phyloP scores from a whole-genome alignment of 345 rosid genomes.

The Syzygium jambos region DNA sequence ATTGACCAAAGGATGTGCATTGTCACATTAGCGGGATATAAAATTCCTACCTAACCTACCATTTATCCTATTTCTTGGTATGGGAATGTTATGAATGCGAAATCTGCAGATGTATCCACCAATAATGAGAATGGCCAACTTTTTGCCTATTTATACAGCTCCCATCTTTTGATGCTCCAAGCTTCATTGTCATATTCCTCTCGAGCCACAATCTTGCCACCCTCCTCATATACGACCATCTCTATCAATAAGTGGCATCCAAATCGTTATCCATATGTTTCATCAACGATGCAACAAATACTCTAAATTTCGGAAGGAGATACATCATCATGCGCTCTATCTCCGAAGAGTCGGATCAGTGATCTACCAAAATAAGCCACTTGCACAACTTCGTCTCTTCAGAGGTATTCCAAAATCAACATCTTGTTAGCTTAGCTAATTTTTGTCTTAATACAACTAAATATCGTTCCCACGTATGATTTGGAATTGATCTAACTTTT shows the following conservation, averaged over 20 bases:
- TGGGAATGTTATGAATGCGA: neutral
- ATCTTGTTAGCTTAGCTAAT: neutral
- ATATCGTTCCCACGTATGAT: rapidly evolving
- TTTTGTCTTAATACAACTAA: neutral
- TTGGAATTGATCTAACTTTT: neutral
- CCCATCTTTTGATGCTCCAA: neutral
- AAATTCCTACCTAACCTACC: neutral
- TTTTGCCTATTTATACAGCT: neutral
- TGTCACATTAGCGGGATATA: neutral
- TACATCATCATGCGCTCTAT: neutral
- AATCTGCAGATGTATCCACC: neutral
- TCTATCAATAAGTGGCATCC: neutral
- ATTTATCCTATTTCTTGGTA: neutral
- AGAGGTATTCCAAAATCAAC: neutral
- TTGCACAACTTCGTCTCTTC: rapidly evolving
- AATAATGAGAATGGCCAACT: neutral
- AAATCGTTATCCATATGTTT: neutral
- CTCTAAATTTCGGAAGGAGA: neutral
- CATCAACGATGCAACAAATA: neutral
- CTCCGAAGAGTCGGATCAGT: neutral
- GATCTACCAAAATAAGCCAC: neutral
- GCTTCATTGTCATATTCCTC: neutral
- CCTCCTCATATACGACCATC: neutral
- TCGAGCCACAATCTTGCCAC: neutral
- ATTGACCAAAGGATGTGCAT: neutral